phyloP scores from a whole-genome alignment of 208 protist genomes.

The Entamoeba dispar region DNA sequence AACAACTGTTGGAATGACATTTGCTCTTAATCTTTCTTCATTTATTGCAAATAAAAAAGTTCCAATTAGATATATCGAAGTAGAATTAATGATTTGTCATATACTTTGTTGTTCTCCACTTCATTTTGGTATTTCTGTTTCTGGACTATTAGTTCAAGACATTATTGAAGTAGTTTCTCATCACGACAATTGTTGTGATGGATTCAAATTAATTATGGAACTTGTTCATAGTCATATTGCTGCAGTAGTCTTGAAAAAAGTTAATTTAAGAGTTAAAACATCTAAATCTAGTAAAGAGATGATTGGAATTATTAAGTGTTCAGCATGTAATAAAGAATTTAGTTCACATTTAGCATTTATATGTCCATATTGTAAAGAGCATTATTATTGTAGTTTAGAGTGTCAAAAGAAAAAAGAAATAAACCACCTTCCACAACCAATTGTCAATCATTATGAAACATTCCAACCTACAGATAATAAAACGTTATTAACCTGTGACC shows the following conservation, averaged over 20 bases:
- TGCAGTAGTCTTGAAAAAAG: neutral
- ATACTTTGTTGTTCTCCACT: neutral
- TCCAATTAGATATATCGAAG: neutral
- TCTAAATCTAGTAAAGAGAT: neutral
- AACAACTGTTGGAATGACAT: neutral
- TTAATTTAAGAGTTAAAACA: neutral
- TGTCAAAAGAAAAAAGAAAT: neutral
- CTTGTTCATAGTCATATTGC: neutral
- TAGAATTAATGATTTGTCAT: neutral
- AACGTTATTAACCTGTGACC: neutral
- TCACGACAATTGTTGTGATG: neutral
- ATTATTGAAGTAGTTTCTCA: neutral
- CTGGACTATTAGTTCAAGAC: neutral
- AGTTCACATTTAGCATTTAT: neutral
- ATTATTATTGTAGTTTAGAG: neutral
- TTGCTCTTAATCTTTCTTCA: neutral
- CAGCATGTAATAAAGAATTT: neutral
- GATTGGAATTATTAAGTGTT: neutral
- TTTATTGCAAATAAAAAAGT: neutral
- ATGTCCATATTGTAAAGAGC: neutral
- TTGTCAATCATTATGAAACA: neutral
- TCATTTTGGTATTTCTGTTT: neutral
- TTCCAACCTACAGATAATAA: neutral
- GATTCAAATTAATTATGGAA: neutral
- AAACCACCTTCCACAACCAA: neutral